phyloP scores from a whole-genome alignment of 1,284 basidiomycete species.

The Fomitopsis pinicola region DNA sequence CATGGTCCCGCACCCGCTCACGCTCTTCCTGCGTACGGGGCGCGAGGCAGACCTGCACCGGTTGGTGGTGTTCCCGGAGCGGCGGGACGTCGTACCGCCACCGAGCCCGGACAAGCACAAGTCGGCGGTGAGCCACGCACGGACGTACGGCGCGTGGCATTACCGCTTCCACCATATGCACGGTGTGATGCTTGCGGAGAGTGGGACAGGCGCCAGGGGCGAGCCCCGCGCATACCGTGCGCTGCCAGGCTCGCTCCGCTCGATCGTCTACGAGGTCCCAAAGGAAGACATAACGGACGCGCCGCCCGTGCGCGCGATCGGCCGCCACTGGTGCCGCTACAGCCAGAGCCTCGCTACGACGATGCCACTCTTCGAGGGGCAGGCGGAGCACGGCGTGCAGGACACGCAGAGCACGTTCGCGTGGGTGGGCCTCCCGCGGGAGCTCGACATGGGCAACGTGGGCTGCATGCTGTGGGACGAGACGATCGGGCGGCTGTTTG shows the following conservation, averaged over 20 bases:
- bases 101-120: neutral
- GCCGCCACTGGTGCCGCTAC: slow-evolving; percentile 11
- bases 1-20: slow-evolving; percentile 3
- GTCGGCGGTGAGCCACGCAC: neutral
- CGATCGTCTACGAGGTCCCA: slow-evolving; percentile 41
- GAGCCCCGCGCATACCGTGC: slow-evolving; percentile 22
- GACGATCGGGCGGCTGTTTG: slow-evolving; percentile 35
- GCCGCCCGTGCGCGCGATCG: slow-evolving; percentile 4
- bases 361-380: neutral
- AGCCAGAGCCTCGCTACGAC: neutral
- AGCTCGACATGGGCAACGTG: neutral
- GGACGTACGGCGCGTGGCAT: neutral
- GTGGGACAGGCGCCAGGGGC: neutral
- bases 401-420: slow-evolving; percentile 5
- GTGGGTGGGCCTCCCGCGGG: neutral
- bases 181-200: slow-evolving; percentile 4
- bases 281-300: slow-evolving; percentile 8
- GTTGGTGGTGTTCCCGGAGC: slow-evolving; percentile 17
- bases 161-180: slow-evolving; percentile 4
- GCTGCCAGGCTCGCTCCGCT: slow-evolving; percentile 44
- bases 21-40: slow-evolving; percentile 1
- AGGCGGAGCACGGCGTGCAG: slow-evolving; percentile 6
- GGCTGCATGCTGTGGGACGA: slow-evolving; percentile 39
- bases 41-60: slow-evolving; percentile 9
- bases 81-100: slow-evolving; percentile 2